A percentile compares a stretch with the other conserved stretches of the same genome.
Evolutionary conservation across 495 filamentous ascomycete species (phyloP).

Genomic region (Chaetomidium leptoderma): DNA sequence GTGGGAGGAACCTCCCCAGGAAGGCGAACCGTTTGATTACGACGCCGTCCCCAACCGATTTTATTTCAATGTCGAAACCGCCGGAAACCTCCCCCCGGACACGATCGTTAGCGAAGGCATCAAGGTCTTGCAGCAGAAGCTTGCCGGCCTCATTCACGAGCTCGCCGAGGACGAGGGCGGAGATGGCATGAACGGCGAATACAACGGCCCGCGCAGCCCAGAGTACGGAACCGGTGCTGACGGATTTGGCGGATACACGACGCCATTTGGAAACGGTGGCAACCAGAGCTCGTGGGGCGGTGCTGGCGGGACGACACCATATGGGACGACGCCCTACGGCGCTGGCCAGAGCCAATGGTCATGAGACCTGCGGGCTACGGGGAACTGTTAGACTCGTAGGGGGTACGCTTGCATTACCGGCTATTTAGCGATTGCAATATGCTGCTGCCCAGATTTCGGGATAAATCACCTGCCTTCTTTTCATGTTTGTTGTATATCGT

Average conservation of each 20-base stretch:
- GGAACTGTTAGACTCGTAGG: too few relatives aligned
- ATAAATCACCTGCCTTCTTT: background rate
- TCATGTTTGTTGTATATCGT: background rate
- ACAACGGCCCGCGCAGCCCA: conserved; percentile 58
- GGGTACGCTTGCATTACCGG: too few relatives aligned
- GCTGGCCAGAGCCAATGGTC: conserved; percentile 25
- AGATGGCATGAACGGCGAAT: conserved; percentile 49
- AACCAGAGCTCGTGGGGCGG: conserved; percentile 63
- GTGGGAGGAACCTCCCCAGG: conserved; percentile 77
- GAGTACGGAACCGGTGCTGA: conserved; percentile 54
- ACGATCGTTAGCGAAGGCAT: conserved; percentile 84
- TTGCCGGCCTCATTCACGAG: conserved; percentile 76
- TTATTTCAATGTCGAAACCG: conserved; percentile 89
- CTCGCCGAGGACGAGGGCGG: conserved; percentile 56
- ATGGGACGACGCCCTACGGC: conserved; percentile 37
- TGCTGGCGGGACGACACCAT: conserved; percentile 66
- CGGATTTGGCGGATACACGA: conserved; percentile 62
- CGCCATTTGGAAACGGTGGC: conserved; percentile 61
- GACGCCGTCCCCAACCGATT: conserved; percentile 79
- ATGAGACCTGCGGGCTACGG: too few relatives aligned
- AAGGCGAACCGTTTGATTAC: conserved; percentile 84
- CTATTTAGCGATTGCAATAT: background rate
- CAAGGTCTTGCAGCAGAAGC: conserved; percentile 80
- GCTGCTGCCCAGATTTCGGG: background rate
- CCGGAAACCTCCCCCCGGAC: conserved; percentile 83